These are phyloP conservation scores for Ceratocystis smalleyi DNA, from an alignment of 2,329 filamentous ascomycete genomes.

Conservation along the genomic window DNA sequence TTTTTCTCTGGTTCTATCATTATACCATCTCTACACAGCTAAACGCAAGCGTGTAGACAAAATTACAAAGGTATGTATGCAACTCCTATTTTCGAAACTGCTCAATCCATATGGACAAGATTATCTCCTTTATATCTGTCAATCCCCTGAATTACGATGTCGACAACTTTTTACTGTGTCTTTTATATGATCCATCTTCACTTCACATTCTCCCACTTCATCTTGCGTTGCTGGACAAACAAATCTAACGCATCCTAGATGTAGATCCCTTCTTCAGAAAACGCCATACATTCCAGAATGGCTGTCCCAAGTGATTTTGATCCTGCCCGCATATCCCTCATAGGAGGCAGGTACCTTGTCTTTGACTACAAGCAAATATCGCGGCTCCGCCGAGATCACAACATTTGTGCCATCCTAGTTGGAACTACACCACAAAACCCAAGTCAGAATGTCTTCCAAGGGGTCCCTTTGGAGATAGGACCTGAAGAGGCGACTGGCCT, in stretches of 20 bases:
- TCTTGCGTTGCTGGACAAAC: background rate
- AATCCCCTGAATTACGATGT: conserved; percentile 40
- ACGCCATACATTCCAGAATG: background rate
- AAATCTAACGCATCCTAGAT: conserved; percentile 14
- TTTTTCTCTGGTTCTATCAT: conserved; percentile 15
- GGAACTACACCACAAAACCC: conserved; percentile 84
- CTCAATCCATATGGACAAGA: conserved; percentile 7
- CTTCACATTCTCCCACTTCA: background rate
- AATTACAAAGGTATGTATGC: conserved; percentile 1
- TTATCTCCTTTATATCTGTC: conserved; percentile 32
- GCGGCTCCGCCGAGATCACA: conserved; percentile 60
- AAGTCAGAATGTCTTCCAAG: conserved; percentile 87
- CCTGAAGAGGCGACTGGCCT: conserved; percentile 77
- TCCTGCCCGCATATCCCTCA: conserved; percentile 62
- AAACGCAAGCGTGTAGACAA: conserved; percentile 16
- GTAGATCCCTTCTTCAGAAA: background rate
- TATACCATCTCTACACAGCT: conserved; percentile 11
- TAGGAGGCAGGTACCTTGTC: conserved; percentile 69
- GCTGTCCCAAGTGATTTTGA: background rate
- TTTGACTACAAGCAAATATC: conserved; percentile 74
- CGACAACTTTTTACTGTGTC: conserved; percentile 23
- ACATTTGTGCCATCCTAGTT: conserved; percentile 72
- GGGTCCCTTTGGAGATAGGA: conserved; percentile 75
- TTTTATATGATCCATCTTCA: conserved; percentile 12
- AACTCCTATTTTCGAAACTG: background rate